Evolutionary conservation across 192 early-diverging fungal genomes (phyloP).

Genomic region (Phycomyces blakesleeanus): DNA sequence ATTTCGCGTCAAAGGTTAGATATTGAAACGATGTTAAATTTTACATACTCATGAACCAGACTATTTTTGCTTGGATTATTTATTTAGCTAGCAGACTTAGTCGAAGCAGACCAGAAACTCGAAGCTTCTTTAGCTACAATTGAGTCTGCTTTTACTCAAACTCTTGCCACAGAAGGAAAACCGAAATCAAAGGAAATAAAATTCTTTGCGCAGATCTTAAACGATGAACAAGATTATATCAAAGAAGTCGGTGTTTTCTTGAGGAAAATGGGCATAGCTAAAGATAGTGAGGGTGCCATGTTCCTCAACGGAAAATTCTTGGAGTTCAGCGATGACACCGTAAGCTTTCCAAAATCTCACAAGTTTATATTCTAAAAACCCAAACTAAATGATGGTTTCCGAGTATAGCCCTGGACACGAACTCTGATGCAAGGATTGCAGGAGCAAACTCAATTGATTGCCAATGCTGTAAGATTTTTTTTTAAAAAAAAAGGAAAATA

Average conservation of each 20-base stretch:
- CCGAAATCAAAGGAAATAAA: slow-evolving; percentile 13
- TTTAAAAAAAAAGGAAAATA: background rate
- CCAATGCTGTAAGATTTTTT: slow-evolving; percentile 24
- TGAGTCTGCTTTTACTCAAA: slow-evolving; percentile 1
- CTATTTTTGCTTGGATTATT: background rate
- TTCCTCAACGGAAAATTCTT: slow-evolving; percentile 84
- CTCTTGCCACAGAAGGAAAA: background rate
- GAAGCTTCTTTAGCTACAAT: background rate
- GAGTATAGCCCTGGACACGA: slow-evolving; percentile 29
- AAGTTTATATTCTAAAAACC: background rate
- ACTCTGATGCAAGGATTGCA: slow-evolving; percentile 18
- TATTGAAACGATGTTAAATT: background rate
- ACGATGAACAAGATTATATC: slow-evolving; percentile 10
- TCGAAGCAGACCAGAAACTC: background rate
- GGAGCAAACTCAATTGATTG: slow-evolving; percentile 30
- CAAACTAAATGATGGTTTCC: background rate
- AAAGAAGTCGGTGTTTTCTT: slow-evolving; percentile 11
- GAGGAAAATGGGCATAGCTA: slow-evolving; percentile 18
- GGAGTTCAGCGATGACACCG: slow-evolving; percentile 49
- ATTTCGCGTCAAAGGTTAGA: slow-evolving; percentile 38
- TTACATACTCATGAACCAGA: background rate
- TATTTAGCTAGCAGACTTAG: background rate
- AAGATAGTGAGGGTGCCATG: slow-evolving; percentile 41
- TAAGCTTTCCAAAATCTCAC: background rate
- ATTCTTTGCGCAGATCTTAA: slow-evolving; percentile 19